phyloP scores from a whole-genome alignment of 495 filamentous ascomycete species.

The Opeltia flavorubescens region DNA sequence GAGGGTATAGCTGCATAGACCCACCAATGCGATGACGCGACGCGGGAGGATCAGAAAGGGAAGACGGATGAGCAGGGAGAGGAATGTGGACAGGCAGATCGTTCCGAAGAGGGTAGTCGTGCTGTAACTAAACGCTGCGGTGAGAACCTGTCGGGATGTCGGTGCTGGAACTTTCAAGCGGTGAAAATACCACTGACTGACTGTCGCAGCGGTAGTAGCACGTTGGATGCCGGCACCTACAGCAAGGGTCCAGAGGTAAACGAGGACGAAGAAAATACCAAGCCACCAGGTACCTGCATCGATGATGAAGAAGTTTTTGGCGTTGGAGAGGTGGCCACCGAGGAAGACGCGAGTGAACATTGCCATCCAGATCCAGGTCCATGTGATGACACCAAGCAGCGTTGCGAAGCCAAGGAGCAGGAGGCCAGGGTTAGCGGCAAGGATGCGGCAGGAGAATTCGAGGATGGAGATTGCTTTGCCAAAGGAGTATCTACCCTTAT shows the following conservation, averaged over 20 bases:
- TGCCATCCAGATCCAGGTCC: constrained; percentile 91
- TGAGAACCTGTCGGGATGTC: constrained; percentile 61
- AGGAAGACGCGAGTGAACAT: constrained; percentile 96
- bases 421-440: constrained; percentile 71
- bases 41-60: constrained; percentile 74
- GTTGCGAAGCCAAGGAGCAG: constrained; percentile 68
- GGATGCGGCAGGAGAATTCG: constrained; percentile 78
- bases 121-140: constrained; percentile 67
- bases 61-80: constrained; percentile 68
- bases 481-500: constrained; percentile 63
- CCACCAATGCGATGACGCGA: constrained; percentile 48
- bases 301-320: constrained; percentile 53
- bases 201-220: constrained; percentile 82
- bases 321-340: constrained; percentile 56
- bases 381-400: constrained; percentile 60
- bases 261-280: constrained; percentile 73
- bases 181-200: constrained; percentile 98
- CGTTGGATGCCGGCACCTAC: constrained; percentile 78
- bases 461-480: constrained; percentile 70
- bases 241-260: constrained; percentile 89
- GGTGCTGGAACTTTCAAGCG: constrained; percentile 66
- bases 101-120: constrained; percentile 82
- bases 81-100: constrained; percentile 69
- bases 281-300: constrained; percentile 84
- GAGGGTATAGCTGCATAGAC: constrained; percentile 54